A percentile compares a stretch with the other conserved stretches of the same genome.
Evolutionary conservation across 2,329 filamentous ascomycete genomes (phyloP).

Genomic region (Neopestalotiopsis clavispora): DNA sequence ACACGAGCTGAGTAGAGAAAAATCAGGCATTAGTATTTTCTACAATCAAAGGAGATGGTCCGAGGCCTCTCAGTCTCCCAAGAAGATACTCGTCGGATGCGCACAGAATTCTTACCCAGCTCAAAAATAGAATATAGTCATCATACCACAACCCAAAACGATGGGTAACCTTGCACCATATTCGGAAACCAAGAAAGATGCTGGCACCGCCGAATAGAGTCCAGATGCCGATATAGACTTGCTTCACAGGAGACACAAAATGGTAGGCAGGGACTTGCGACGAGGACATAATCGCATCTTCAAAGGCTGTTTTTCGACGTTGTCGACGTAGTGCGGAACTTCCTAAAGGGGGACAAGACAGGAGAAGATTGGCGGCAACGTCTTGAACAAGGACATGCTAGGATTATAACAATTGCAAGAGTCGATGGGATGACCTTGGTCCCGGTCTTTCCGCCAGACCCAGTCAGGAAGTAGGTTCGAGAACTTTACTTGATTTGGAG

Average conservation of each 20-base stretch:
- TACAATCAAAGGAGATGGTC: background rate
- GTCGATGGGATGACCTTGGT: background rate
- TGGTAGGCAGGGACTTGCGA: slow-evolving; percentile 7
- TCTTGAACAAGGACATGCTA: background rate
- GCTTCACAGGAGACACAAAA: slow-evolving; percentile 19
- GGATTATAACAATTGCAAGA: background rate
- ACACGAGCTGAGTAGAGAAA: background rate
- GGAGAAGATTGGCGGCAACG: slow-evolving; percentile 3
- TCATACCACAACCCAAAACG: slow-evolving; percentile 22
- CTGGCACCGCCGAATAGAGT: slow-evolving; percentile 23
- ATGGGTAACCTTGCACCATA: slow-evolving; percentile 22
- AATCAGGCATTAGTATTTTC: background rate
- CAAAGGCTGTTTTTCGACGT: background rate
- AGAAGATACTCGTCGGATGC: background rate
- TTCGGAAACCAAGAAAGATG: slow-evolving; percentile 24
- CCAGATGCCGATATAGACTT: slow-evolving; percentile 26
- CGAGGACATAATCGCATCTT: slow-evolving; percentile 15
- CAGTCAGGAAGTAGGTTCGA: background rate
- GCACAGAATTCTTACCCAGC: slow-evolving; percentile 26
- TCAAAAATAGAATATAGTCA: slow-evolving; percentile 26
- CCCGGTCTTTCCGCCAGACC: background rate
- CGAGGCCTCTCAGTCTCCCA: background rate
- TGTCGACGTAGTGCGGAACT: background rate
- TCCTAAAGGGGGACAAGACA: background rate
- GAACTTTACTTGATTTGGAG: background rate